Evolutionary conservation across 2,329 filamentous ascomycete genomes (phyloP).

Genomic region (Colletotrichum horii): DNA sequence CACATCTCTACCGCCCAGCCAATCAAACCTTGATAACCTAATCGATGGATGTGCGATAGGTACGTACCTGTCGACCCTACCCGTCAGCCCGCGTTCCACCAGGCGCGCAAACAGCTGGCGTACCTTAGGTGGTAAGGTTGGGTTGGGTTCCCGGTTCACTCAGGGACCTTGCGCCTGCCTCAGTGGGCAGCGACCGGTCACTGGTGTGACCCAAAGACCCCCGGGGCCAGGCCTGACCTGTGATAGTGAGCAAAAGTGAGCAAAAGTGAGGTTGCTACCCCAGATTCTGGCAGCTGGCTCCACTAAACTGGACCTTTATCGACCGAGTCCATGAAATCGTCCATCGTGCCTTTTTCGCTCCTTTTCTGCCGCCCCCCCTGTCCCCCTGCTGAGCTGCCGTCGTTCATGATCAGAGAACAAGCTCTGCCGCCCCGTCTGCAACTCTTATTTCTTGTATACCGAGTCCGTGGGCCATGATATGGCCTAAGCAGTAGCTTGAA

Average conservation of each 20-base stretch:
- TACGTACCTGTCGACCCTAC: neutral
- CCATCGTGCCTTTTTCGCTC: slow-evolving; percentile 4
- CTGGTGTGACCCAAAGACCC: neutral
- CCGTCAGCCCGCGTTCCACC: neutral
- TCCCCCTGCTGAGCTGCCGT: neutral
- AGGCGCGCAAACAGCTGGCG: neutral
- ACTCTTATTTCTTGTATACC: neutral
- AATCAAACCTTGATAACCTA: slow-evolving; percentile 12
- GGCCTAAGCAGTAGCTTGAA: slow-evolving; percentile 16
- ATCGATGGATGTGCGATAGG: neutral
- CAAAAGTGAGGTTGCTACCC: slow-evolving; percentile 9
- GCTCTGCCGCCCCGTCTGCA: slow-evolving; percentile 1
- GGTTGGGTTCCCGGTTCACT: neutral
- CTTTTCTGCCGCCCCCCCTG: slow-evolving; percentile 8
- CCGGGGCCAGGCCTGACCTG: neutral
- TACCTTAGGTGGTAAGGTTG: neutral
- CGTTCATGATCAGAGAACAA: neutral
- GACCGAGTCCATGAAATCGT: slow-evolving; percentile 1
- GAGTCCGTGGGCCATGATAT: slow-evolving; percentile 15
- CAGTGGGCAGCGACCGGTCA: neutral
- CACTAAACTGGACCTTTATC: slow-evolving; percentile 7
- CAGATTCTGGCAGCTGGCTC: slow-evolving; percentile 9
- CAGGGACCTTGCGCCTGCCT: neutral
- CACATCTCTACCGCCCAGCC: neutral
- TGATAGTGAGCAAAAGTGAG: neutral